These are phyloP conservation scores for Termitomyces sp. DNA, from an alignment of 768 basidiomycete species.

Conservation along the genomic window DNA sequence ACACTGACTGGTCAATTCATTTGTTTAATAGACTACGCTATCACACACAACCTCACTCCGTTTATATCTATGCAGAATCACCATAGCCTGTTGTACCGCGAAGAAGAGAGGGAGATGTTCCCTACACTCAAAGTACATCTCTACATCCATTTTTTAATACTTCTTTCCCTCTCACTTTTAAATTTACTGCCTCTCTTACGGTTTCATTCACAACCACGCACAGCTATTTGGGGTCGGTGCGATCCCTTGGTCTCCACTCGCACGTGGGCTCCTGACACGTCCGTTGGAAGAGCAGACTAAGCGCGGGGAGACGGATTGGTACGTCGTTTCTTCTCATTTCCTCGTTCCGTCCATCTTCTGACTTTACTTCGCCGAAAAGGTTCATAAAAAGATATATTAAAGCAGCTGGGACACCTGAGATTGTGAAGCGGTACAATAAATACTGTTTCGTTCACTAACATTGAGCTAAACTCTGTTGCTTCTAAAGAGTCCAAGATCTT, in stretches of 20 bases:
- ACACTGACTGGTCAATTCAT: not conserved
- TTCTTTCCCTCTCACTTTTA: not conserved
- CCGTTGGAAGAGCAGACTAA: not conserved
- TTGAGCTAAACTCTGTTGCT: not conserved
- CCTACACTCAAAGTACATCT: not conserved
- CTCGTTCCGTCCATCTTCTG: not conserved
- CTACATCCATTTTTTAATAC: not conserved
- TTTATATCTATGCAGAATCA: not conserved
- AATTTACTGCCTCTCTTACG: not conserved
- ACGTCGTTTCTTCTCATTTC: not conserved
- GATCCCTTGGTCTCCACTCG: not conserved
- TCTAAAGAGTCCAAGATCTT: not conserved
- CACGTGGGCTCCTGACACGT: not conserved
- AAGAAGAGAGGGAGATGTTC: not conserved
- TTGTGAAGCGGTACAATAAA: not conserved
- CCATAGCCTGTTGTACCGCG: not conserved
- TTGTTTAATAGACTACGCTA: not conserved
- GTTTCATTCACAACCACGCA: not conserved
- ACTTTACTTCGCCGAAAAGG: not conserved
- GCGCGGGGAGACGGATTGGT: not conserved
- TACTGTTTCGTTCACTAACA: not conserved
- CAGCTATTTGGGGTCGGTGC: not conserved
- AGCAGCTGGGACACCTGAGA: not conserved
- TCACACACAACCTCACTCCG: not conserved
- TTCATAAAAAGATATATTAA: not conserved